Percentiles rank a stretch among this genome's conserved stretches.
phyloP scores from a whole-genome alignment of 108 stramenopile species.

The Fistulifera solaris region DNA sequence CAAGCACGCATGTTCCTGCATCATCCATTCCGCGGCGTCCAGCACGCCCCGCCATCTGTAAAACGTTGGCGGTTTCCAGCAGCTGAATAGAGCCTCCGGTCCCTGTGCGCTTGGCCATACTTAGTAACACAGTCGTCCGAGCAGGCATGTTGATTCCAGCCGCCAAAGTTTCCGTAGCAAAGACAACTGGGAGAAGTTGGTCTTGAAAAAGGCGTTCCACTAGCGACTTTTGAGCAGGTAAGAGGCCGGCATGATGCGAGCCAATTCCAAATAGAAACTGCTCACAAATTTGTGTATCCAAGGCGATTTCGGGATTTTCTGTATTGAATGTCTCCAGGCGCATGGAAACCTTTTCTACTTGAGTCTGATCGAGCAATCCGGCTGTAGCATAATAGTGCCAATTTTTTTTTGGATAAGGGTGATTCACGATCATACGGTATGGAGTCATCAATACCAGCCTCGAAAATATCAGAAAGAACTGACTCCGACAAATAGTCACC shows the following conservation, averaged over 20 bases:
- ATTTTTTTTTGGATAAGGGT: too few species aligned
- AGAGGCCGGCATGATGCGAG: constrained; percentile 11
- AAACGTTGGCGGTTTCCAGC: constrained; percentile 65
- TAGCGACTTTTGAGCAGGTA: neutral
- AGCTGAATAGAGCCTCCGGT: constrained; percentile 46
- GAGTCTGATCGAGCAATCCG: constrained; percentile 54
- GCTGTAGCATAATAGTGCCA: constrained; percentile 46
- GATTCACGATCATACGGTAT: too few species aligned
- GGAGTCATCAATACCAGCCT: too few species aligned
- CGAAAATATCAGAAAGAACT: too few species aligned
- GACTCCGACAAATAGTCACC: constrained; percentile 15
- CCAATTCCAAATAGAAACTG: constrained; percentile 73
- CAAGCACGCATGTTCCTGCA: constrained; percentile 55
- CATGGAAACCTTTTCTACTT: constrained; percentile 49
- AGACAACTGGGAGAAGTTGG: constrained; percentile 70
- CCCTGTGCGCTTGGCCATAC: constrained; percentile 79
- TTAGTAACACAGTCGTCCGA: constrained; percentile 65
- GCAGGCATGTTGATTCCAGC: constrained; percentile 89
- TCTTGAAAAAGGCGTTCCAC: neutral
- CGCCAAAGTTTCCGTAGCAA: constrained; percentile 92
- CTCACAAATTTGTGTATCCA: constrained; percentile 40
- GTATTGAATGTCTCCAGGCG: constrained; percentile 62
- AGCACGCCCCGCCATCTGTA: constrained; percentile 88
- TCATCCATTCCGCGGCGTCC: constrained; percentile 70
- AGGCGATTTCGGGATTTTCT: constrained; percentile 70